Percentiles rank a stretch among this genome's conserved stretches.
These are phyloP conservation scores for cucumber (Cucumis sativus) DNA, from an alignment of 306 rosid genomes.

Conservation along the genomic window Cucumber_9930_V3 NC_026657.2:8480501-8481000, in stretches of 20 bases:
- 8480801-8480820: neutral
- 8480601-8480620: conserved; percentile 45
- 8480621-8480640: conserved; percentile 46
- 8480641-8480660: conserved; percentile 4
- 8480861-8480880: neutral
- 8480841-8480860: neutral
- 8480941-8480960: neutral
- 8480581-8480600: conserved; percentile 34
- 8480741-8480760: neutral
- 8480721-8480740: neutral
- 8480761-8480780: neutral
- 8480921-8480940: too few relatives aligned
- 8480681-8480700: neutral
- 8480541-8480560: conserved; percentile 58
- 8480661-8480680: neutral
- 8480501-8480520: too few relatives aligned
- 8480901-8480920: neutral
- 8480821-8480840: neutral
- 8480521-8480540: neutral
- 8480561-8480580: conserved; percentile 47
- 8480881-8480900: neutral
- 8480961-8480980: neutral
- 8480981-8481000: neutral
- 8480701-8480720: neutral
- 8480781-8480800: neutral